Evolutionary conservation across 2,329 filamentous ascomycete genomes (phyloP).

Genomic region (Fusarium fracticaudum): DNA sequence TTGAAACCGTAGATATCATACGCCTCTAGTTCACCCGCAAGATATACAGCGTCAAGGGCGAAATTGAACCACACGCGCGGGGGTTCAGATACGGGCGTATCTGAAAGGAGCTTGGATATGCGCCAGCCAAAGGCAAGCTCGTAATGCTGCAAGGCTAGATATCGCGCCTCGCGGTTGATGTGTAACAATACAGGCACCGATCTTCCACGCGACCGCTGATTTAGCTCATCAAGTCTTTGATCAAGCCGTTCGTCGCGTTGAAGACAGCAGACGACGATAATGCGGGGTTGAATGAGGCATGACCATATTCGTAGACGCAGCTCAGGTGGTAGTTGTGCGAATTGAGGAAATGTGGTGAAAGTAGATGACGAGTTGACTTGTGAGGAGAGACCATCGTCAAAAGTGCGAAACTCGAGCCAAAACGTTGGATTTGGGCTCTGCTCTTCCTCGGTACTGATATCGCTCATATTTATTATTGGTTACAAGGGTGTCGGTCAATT

Average conservation of each 20-base stretch:
- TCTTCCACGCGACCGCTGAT: conserved; percentile 38
- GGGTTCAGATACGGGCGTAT: conserved; percentile 47
- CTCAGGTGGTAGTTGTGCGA: conserved; percentile 55
- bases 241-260: conserved; percentile 44
- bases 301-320: conserved; percentile 61
- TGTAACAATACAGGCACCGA: conserved; percentile 55
- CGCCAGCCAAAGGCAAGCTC: conserved; percentile 59
- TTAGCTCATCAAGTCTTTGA: conserved; percentile 43
- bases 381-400: conserved; percentile 52
- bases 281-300: conserved; percentile 55
- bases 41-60: conserved; percentile 56
- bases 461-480: conserved; percentile 30
- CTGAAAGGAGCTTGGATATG: conserved; percentile 53
- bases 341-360: conserved; percentile 48
- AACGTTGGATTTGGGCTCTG: conserved; percentile 47
- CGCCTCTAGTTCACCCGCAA: conserved; percentile 60
- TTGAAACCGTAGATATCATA: conserved; percentile 58
- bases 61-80: conserved; percentile 60
- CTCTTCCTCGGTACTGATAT: conserved; percentile 34
- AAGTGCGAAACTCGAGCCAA: conserved; percentile 58
- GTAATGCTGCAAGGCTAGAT: conserved; percentile 55
- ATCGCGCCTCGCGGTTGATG: conserved; percentile 55
- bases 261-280: conserved; percentile 56
- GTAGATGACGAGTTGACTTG: conserved; percentile 5
- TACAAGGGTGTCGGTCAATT: conserved; percentile 5